Evolutionary conservation across 768 basidiomycete genomes (phyloP), one percentile per base, ranked within the genome.

Genomic region (Tephrocybe rancida): DNA sequence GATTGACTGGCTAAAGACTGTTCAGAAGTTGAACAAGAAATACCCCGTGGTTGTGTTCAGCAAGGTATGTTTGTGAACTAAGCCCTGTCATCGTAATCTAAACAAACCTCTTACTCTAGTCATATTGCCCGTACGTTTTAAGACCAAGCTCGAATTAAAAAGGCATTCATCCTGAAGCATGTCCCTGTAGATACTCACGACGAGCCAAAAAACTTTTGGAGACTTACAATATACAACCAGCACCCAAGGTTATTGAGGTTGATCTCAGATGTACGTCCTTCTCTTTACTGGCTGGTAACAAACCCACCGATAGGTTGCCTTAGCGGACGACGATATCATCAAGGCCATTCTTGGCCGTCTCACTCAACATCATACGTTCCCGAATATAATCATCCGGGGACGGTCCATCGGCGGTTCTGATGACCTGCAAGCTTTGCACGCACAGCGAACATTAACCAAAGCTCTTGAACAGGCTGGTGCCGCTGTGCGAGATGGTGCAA

Each of bases 21-120:
- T 76, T 16, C 64, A 63, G 38, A 62, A 61, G 19, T 60, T 91
- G 43, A 71, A 79, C 32, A 62, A 73, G 16, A 67, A 80, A 27
- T 75, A 81, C 60, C 90, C 90, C 2, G 68, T 93, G 6, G 74
- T 92, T 41, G 83, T 93, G 11, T 92, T 93, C 62, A 92, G 90
- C 76, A 93, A 93, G 77, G 88, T 86, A 18, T 32, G 35, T 55
- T n/a, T 25, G 24, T 18, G 18, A 29, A 24, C 13, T 50, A 29
- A 42, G 18, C 34, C 5, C 24, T 35, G 18, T 8, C 25, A 37
- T 32, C n/a, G 32, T 14, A 27, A 26, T 46, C 43, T 38, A 11
- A 32, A 16, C 8, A 6, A 8, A 16, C 14, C n/a, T 16, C 8
- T 37, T 43, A 24, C 7, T 16, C 5, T 46, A 88, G 87, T 81